phyloP scores from a whole-genome alignment of 2,329 filamentous ascomycete species.

The Aspergillus amoenus region DNA sequence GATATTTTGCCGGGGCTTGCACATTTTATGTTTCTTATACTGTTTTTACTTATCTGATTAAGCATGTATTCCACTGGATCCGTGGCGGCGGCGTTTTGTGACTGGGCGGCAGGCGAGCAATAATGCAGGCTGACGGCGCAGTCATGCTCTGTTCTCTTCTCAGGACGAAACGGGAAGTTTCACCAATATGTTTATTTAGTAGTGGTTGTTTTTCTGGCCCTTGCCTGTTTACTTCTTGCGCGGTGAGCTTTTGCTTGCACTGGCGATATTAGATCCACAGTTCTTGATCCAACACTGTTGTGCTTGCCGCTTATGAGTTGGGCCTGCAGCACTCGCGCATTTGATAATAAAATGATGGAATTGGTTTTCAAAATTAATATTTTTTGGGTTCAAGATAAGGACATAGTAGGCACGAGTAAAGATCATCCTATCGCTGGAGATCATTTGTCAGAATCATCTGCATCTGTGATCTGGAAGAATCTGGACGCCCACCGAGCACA shows the following conservation, averaged over 20 bases:
- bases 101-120: conserved; percentile 21
- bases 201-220: conserved; percentile 4
- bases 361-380: background rate
- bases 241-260: background rate
- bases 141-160: conserved; percentile 18
- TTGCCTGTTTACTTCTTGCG: background rate
- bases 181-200: conserved; percentile 9
- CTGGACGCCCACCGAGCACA: background rate
- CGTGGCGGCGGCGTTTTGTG: conserved; percentile 24
- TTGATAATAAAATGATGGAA: background rate
- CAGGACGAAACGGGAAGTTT: conserved; percentile 17
- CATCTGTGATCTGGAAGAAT: background rate
- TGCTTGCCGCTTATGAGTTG: background rate
- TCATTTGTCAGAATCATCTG: conserved; percentile 1
- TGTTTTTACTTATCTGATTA: conserved; percentile 12
- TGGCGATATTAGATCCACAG: conserved; percentile 4
- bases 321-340: background rate
- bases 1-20: conserved; percentile 12
- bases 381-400: background rate
- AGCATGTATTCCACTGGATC: conserved; percentile 18
- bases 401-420: background rate
- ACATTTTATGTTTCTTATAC: conserved; percentile 12
- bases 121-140: conserved; percentile 26
- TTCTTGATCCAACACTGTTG: background rate
- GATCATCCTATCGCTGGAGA: background rate